Evolutionary conservation across 2,329 filamentous ascomycete species (phyloP), one percentile per base, ranked within the genome.

Genomic region (Colletotrichum australisinense): DNA sequence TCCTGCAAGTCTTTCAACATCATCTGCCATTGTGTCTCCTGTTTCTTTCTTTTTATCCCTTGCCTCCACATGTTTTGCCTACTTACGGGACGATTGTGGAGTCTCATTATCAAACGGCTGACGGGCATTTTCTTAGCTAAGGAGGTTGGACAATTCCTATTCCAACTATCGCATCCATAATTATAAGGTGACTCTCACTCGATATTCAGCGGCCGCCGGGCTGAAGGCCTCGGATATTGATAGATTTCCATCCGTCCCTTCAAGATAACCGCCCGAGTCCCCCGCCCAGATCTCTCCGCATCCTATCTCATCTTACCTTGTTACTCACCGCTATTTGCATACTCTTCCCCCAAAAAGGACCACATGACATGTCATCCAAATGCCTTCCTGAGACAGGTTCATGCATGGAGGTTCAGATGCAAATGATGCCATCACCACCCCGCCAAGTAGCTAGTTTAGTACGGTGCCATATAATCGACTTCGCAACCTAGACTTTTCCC

Each of bases 251-350:
- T 35, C 28, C 46, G 24, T 66, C 26, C 28, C 46, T 7, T 30
- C 26, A 38, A 59, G 22, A 57, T 46, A 70, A 59, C n/a, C 35
- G 38, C 49, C 53, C 53, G 55, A 32, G 30, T 42, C 8, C 22
- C 53, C 53, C 30, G 32, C 55, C 38, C 38, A 22, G 35, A 42
- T 57, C 53, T 60, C 35, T 7, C 32, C n/a, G 26, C 32, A 26
- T 49, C 28, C 42, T 9, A 49, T 49, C 28, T 19, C 19, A 49
- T 49, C n/a, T 19, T 42, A 42, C 42, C 42, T 28, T 19, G 26
- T 30, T 35, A 71, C 11, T 67, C 63, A 71, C 68, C 68, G 63
- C 63, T 67, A 67, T 32, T 55, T 67, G 63, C 68, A 71, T 71
- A 71, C 22, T 26, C 30, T n/a, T 8, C 26, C 35, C 28, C 49